Evolutionary conservation across 345 rosid species (phyloP), one percentile per base, ranked within the genome.

Genomic region (Adansonia digitata): DNA sequence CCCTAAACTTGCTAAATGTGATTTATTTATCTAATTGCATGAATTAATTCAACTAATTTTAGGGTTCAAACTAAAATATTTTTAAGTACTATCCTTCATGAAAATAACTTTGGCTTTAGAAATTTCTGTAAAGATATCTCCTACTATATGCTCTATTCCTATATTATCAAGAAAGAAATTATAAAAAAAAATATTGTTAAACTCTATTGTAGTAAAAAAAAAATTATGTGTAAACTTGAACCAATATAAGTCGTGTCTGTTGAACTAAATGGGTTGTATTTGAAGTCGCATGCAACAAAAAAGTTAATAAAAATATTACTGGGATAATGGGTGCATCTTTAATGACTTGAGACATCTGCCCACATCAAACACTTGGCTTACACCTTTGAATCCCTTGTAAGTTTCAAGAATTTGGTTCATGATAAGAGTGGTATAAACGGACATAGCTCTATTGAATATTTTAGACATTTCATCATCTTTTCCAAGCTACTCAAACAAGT

Each of bases 101-200:
- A 86, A 75, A 53, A 84, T 81, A 26, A 82, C 83, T 53, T 86
- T 81, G 43, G 78, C 89, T 55, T 31, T 49, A 8, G 89, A 87
- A 61, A 84, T 74, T 49, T 61, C 39, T 4, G 45, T 40, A 69
- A 78, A 77, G 78, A 84, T 82, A 73, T 86, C 85, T 56, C 85
- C 84, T 27, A 72, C 75, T 0, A 80, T 81, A 77, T 82, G 80
- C 8, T 79, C 73, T 14, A 84, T 75, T 26, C 83, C 78, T 74
- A 78, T 26, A 5, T 3, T 66, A 0, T 0, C 39, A 8, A 43
- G 29, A 20, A 14, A 3, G 10, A 3, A 13, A 40, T 9, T 7
- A 10, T 20, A 9, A 2, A 10, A 18, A 8, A 8, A 12, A n/a
- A n/a, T 34, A 0, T 63, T 18, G 6, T 17, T 10, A 51, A 51